Evolutionary conservation across 1,139 yeast genomes (phyloP).

Genomic region (Candida sp.): DNA sequence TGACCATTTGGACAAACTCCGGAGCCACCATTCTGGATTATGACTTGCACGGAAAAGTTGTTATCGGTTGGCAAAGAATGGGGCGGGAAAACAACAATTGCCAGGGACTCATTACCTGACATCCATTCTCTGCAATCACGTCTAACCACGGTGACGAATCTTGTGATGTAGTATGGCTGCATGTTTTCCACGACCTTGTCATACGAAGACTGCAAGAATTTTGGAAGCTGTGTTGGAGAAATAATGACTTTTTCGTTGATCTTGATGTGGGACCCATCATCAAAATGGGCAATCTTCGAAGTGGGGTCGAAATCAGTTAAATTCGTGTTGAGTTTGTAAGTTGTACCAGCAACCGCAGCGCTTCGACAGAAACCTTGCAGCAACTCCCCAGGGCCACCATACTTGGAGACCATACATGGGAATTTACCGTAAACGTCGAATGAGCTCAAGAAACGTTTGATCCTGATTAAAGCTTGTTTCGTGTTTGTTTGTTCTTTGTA

Average conservation of each 20-base stretch:
- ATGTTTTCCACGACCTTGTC: constrained; percentile 41
- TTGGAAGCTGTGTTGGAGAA: constrained; percentile 74
- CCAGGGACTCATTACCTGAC: constrained; percentile 72
- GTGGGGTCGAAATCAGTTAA: constrained; percentile 67
- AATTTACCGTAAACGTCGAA: constrained; percentile 93
- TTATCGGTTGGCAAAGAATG: constrained; percentile 72
- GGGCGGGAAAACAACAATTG: constrained; percentile 95
- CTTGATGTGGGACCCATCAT: constrained; percentile 76
- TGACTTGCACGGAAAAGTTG: constrained; percentile 76
- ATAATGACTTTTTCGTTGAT: constrained; percentile 79
- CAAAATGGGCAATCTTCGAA: constrained; percentile 68
- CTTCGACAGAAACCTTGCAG: constrained; percentile 98
- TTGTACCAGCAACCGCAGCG: constrained; percentile 98
- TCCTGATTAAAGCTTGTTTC: constrained; percentile 76
- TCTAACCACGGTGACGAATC: constrained; percentile 82
- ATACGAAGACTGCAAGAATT: constrained; percentile 40
- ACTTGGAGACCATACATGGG: constrained; percentile 91
- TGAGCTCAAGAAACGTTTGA: constrained; percentile 83
- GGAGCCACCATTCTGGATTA: constrained; percentile 87
- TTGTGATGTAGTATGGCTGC: constrained; percentile 57
- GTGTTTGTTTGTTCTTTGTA: constrained; percentile 63
- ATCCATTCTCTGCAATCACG: constrained; percentile 94
- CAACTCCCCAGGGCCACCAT: constrained; percentile 96
- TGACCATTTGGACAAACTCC: constrained; percentile 93
- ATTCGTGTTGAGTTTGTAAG: constrained; percentile 79